These are phyloP conservation scores for Teratosphaeria zuluensis DNA, from an alignment of 2,329 filamentous ascomycete species.

Conservation along the genomic window DNA sequence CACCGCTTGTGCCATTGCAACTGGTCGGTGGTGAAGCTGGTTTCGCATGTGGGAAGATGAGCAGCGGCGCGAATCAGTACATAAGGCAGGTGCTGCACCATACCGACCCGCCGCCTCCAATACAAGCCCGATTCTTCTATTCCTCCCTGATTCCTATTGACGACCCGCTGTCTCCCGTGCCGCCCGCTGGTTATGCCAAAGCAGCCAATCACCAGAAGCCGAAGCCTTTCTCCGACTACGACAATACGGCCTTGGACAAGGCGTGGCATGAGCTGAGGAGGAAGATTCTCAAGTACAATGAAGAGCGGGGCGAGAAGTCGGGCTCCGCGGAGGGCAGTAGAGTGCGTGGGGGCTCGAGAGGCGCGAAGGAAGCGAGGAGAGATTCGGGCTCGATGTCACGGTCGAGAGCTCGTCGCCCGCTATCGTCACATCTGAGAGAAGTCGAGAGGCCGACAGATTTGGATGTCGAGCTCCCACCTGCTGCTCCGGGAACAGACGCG, in stretches of 20 bases:
- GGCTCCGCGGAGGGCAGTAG: constrained; percentile 7
- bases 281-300: constrained; percentile 25
- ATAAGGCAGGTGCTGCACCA: constrained; percentile 36
- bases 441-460: constrained; percentile 12
- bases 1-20: too few species aligned
- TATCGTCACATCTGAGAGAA: constrained; percentile 16
- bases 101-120: constrained; percentile 24
- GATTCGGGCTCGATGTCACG: constrained; percentile 11
- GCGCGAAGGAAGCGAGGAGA: constrained; percentile 9
- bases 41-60: background rate
- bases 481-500: background rate
- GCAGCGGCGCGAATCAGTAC: constrained; percentile 30
- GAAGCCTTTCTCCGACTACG: constrained; percentile 29
- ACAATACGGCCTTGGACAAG: constrained; percentile 27
- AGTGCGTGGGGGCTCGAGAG: constrained; percentile 9
- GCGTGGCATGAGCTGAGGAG: constrained; percentile 27
- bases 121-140: constrained; percentile 30
- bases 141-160: constrained; percentile 27
- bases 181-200: constrained; percentile 21
- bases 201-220: constrained; percentile 14
- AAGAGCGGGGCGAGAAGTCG: constrained; percentile 25
- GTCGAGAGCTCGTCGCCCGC: constrained; percentile 6
- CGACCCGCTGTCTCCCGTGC: constrained; percentile 30
- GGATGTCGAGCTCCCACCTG: constrained; percentile 5
- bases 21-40: too few species aligned